These are phyloP conservation scores for Trichophaea hybrida DNA, from an alignment of 2,329 filamentous ascomycete species.

Conservation along the genomic window DNA sequence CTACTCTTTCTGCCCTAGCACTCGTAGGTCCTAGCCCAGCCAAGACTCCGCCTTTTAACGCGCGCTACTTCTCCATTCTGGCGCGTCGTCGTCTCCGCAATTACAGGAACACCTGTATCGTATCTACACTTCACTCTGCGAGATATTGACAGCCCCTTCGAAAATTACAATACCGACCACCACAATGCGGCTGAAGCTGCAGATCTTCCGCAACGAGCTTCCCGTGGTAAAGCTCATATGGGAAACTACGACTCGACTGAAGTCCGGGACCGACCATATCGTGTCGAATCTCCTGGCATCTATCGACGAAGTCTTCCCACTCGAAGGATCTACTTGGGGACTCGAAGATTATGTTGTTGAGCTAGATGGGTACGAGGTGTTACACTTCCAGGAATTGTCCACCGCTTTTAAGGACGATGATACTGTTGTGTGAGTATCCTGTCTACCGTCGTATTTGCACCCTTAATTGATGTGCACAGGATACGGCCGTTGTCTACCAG, in stretches of 20 bases:
- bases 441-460: neutral
- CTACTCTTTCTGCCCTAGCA: too few species aligned
- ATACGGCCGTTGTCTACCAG: conserved; percentile 24
- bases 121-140: too few species aligned
- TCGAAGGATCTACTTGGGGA: conserved; percentile 21
- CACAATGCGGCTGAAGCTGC: conserved; percentile 24
- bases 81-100: too few species aligned
- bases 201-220: conserved; percentile 23
- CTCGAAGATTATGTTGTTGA: conserved; percentile 27
- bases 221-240: conserved; percentile 24
- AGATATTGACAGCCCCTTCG: neutral
- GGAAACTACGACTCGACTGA: conserved; percentile 17
- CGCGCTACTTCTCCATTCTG: too few species aligned
- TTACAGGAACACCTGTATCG: too few species aligned
- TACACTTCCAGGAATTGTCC: conserved; percentile 26
- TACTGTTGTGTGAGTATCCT: conserved; percentile 23
- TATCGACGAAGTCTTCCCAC: conserved; percentile 22
- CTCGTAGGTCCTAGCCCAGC: too few species aligned
- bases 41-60: too few species aligned
- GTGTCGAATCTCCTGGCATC: conserved; percentile 23
- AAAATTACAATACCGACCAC: too few species aligned
- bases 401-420: conserved; percentile 24
- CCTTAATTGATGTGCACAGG: conserved; percentile 7
- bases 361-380: conserved; percentile 23
- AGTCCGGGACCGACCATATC: conserved; percentile 19